A percentile compares a stretch with the other conserved stretches of the same genome.
Conservation (phyloP, 768 basidiomycete species). For the Candolleomyces efflorescens region DNA sequence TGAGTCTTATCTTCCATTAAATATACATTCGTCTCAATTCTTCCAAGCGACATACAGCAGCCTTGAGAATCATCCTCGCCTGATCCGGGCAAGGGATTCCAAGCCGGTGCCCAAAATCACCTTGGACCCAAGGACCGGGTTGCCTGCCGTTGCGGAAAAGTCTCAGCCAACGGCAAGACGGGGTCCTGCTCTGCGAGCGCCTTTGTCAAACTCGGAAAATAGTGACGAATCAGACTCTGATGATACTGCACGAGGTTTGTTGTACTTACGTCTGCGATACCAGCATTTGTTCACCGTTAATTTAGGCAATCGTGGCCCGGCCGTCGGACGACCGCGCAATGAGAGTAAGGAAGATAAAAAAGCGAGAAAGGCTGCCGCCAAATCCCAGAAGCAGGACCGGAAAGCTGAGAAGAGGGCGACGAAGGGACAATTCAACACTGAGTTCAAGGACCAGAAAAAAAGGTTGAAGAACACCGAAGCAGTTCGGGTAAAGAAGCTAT, state of each 20-base stretch:
- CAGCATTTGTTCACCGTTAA: neutral
- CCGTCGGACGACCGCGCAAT: slow-evolving; percentile 59
- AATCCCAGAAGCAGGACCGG: slow-evolving; percentile 59
- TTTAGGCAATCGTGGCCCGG: slow-evolving; percentile 19
- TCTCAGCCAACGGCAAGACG: slow-evolving; percentile 14
- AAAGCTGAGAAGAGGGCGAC: slow-evolving; percentile 63
- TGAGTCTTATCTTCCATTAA: slow-evolving; percentile 36
- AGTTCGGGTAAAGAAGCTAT: slow-evolving; percentile 43
- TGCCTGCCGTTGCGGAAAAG: slow-evolving; percentile 52
- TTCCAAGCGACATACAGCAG: slow-evolving; percentile 89
- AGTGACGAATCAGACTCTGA: slow-evolving; percentile 25
- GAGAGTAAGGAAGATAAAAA: slow-evolving; percentile 78
- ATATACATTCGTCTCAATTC: slow-evolving; percentile 5
- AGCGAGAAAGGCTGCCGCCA: slow-evolving; percentile 65
- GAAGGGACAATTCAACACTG: slow-evolving; percentile 59
- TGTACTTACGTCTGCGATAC: neutral
- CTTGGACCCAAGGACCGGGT: slow-evolving; percentile 73
- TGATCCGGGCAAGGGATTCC: slow-evolving; percentile 66
- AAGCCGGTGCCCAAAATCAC: slow-evolving; percentile 58
- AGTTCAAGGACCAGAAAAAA: slow-evolving; percentile 58
- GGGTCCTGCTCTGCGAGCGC: slow-evolving; percentile 4
- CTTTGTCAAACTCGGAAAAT: slow-evolving; percentile 14
- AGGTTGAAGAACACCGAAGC: slow-evolving; percentile 40
- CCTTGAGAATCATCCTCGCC: slow-evolving; percentile 91
- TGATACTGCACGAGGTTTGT: slow-evolving; percentile 17